Base-by-base conservation (phyloP, 495 filamentous ascomycete genomes). In the Neurospora discreta region DNA sequence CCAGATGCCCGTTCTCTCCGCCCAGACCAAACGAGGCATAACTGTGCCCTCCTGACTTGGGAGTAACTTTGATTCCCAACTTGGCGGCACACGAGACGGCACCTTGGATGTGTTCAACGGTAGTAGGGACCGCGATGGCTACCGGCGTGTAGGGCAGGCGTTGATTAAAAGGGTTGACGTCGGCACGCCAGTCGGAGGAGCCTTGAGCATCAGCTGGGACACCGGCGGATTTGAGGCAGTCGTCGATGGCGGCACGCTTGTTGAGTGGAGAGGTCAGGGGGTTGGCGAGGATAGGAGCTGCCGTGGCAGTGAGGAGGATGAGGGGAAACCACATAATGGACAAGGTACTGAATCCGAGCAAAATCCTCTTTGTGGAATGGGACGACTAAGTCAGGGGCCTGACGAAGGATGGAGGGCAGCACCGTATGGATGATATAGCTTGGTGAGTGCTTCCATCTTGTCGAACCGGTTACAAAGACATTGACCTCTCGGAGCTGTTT, bases 1-100 rank as follows among this genome's bases (percentile, higher is more conserved):
- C 77, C 18, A 85, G 78, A 74, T 84, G 82, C 11, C 83, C 83
- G 26, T 85, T 78, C 75, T 85, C 82, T 2, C 83, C 83, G 13
- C 83, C 83, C 6, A 85, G 75, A 40, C 83, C 83, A 15, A 83
- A 80, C 23, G 81, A 83, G 5, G 79, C 83, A 71, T 85, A 84
- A 70, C 81, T 84, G 75, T 85, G 83, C 3, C 83, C 83, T 65
- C 83, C 83, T 38, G 79, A 80, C 74, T 84, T 85, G 33, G 83
- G 72, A 10, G 74, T 81, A 9, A 83, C 81, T 72, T 84, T 84
- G 16, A 83, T 77, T 5, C 81, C 82, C 26, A 79, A 72, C 76
- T 81, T 77, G 13, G 76, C 74, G 26, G 79, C 83, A 44, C 83
- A 84, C n/a, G 78, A 74, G 18, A 85, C 80, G 23, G 83, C 81